phyloP scores from a whole-genome alignment of 164 flowering plant species.

The Sextonia rubra region DNA sequence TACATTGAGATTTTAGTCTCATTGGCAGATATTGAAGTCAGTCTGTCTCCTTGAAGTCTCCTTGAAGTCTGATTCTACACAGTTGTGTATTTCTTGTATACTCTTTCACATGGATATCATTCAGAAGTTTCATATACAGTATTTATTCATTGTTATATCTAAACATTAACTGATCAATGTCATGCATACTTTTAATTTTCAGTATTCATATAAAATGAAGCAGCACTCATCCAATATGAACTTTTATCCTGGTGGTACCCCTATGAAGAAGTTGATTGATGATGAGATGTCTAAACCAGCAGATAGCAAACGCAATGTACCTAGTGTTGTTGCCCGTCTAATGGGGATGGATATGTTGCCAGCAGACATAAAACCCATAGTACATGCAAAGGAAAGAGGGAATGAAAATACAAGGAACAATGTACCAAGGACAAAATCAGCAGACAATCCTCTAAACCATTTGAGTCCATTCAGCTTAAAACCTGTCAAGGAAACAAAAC shows the following conservation, averaged over 20 bases:
- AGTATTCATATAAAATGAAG: conserved; percentile 41
- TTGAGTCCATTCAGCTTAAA: conserved; percentile 31
- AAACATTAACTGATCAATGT: neutral
- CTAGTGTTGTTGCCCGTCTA: conserved; percentile 81
- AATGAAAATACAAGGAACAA: conserved; percentile 21
- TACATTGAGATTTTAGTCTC: neutral
- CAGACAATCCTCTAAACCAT: conserved; percentile 20
- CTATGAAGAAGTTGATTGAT: conserved; percentile 69
- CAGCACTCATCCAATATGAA: conserved; percentile 34
- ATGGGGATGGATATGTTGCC: conserved; percentile 88
- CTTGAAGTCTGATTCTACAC: neutral
- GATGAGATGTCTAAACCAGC: conserved; percentile 57
- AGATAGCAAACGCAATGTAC: conserved; percentile 45
- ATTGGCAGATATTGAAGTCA: neutral
- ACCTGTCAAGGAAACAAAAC: conserved; percentile 25
- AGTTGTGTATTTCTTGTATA: neutral
- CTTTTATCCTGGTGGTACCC: conserved; percentile 38
- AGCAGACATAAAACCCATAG: conserved; percentile 32
- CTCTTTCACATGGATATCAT: neutral
- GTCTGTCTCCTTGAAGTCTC: neutral
- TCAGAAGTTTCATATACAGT: neutral
- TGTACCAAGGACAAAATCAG: conserved; percentile 26
- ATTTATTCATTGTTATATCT: neutral
- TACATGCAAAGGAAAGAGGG: conserved; percentile 31
- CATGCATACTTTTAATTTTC: conserved; percentile 18